A percentile compares a stretch with the other conserved stretches of the same genome.
phyloP scores from a whole-genome alignment of 768 basidiomycete species.

The Amanita muscaria region DNA sequence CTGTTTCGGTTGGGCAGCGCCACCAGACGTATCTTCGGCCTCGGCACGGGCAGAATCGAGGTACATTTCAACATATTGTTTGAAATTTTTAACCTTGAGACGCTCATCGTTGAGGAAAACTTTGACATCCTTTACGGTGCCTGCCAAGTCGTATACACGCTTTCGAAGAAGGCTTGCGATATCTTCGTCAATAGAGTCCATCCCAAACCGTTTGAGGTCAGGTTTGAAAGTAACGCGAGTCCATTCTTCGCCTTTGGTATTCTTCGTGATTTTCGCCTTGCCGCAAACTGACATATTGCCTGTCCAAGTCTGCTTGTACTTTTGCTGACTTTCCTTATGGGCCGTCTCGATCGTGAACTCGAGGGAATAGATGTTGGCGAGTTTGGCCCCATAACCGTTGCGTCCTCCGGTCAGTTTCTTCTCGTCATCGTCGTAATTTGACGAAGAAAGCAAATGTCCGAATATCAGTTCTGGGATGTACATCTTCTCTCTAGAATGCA shows the following conservation, averaged over 20 bases:
- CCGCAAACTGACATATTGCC: constrained; percentile 89
- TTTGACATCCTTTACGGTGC: constrained; percentile 89
- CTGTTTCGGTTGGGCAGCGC: constrained; percentile 72
- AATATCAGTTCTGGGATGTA: constrained; percentile 98
- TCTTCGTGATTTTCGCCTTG: constrained; percentile 90
- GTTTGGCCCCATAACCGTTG: constrained; percentile 97
- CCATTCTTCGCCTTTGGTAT: constrained; percentile 78
- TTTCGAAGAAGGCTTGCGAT: constrained; percentile 82
- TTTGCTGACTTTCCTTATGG: constrained; percentile 74
- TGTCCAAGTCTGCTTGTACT: constrained; percentile 93
- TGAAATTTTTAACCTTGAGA: constrained; percentile 90
- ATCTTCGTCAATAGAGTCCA: constrained; percentile 86
- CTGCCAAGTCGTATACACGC: constrained; percentile 95
- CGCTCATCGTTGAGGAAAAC: constrained; percentile 90
- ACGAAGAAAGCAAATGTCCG: constrained; percentile 87
- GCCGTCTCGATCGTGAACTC: constrained; percentile 96
- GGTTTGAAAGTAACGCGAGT: constrained; percentile 91
- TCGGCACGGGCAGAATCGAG: constrained; percentile 67
- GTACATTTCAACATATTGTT: constrained; percentile 95
- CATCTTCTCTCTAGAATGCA: constrained; percentile 86
- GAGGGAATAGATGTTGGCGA: constrained; percentile 96
- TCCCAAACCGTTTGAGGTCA: constrained; percentile 86
- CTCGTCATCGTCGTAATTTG: constrained; percentile 98
- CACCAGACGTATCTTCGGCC: constrained; percentile 61
- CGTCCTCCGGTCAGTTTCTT: constrained; percentile 98